Evolutionary conservation across 805 yeast species (phyloP).

Genomic region (Yarrowia hollandica): DNA sequence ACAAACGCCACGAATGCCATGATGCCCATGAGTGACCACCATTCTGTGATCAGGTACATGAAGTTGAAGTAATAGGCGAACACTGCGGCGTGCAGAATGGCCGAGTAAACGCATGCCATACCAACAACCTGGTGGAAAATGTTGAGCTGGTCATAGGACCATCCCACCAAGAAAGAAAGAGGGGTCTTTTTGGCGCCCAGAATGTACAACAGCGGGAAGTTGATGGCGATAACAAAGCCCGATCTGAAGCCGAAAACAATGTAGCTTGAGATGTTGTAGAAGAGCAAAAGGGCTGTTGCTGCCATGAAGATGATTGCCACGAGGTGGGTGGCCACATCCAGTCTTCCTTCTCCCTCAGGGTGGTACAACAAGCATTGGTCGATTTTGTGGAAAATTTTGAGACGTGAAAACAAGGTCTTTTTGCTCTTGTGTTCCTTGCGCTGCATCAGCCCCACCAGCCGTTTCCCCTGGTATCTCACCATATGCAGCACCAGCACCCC

Average conservation of each 20-base stretch:
- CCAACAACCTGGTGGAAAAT: slow-evolving; percentile 47
- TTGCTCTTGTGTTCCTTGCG: not conserved
- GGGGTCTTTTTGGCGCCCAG: slow-evolving; percentile 37
- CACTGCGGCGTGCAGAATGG: slow-evolving; percentile 31
- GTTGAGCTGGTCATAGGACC: slow-evolving; percentile 49
- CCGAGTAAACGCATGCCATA: slow-evolving; percentile 30
- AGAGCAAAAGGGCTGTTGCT: not conserved
- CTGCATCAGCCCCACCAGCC: not conserved
- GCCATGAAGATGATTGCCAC: not conserved
- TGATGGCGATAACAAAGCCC: slow-evolving; percentile 33
- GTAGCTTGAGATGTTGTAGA: slow-evolving; percentile 21
- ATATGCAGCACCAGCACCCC: slow-evolving; percentile 16
- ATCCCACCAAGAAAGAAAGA: slow-evolving; percentile 42
- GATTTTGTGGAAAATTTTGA: not conserved
- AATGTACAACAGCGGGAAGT: slow-evolving; percentile 35
- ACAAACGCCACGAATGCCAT: slow-evolving; percentile 34
- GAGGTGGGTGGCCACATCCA: slow-evolving; percentile 11
- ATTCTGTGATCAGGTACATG: slow-evolving; percentile 32
- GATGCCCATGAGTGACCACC: slow-evolving; percentile 34
- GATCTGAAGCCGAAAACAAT: slow-evolving; percentile 34
- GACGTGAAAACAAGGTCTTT: not conserved
- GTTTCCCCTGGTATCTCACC: not conserved
- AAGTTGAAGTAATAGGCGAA: slow-evolving; percentile 33
- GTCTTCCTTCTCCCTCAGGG: slow-evolving; percentile 2
- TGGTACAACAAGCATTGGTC: slow-evolving; percentile 13